Base-by-base conservation (phyloP, 1,284 basidiomycete species). In the Microbotryum saponariae region DNA sequence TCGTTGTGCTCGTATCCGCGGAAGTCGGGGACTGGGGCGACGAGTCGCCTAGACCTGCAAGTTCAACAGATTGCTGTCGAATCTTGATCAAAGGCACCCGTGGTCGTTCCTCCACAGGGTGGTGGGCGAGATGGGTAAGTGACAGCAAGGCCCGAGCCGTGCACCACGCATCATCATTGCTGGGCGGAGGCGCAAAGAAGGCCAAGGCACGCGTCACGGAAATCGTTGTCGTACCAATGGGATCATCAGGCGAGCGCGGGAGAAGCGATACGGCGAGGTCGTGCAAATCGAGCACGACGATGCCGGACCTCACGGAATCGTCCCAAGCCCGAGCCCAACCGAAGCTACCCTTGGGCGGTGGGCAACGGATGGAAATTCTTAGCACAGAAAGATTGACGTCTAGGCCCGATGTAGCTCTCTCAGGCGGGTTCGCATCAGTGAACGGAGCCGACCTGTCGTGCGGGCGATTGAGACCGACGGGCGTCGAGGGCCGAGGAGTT, bases 231-330 rank as follows among this genome's bases (percentile, higher is more conserved):
- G 27, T 50, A 23, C 9, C 21, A 50, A 21, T 16, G 20, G 12
- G 21, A 12, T 50, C 48, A 50, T 21, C 6, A 16, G 14, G 21
- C 20, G 48, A 21, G 12, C 48, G 5, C 37, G 12, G 37, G 37
- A 18, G 37, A 6, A 42, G 10, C 29, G 8, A 29, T 23, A 52
- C 25, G n/a, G 29, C 27, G 20, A 75, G 54, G 14, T 63, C 57
- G 51, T 76, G 75, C 1, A 77, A 48, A 51, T 78, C 77, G 8
- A 78, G 56, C 0, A 73, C 73, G n/a, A 74, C 68, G 23, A 76
- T 75, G 0, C 77, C 77, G 1, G 74, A 74, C 18, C 77, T 65
- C 6, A 77, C 56, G 1, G 25, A n/a, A 4, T 54, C 23, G 4
- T 42, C 37, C 37, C 37, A 42, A 14, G 14, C 2, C 56, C 46